Percentiles rank a stretch among this genome's conserved stretches.
Evolutionary conservation across 352 stramenopile genomes (phyloP).

Genomic region (Phytophthora pseudosyringae): DNA sequence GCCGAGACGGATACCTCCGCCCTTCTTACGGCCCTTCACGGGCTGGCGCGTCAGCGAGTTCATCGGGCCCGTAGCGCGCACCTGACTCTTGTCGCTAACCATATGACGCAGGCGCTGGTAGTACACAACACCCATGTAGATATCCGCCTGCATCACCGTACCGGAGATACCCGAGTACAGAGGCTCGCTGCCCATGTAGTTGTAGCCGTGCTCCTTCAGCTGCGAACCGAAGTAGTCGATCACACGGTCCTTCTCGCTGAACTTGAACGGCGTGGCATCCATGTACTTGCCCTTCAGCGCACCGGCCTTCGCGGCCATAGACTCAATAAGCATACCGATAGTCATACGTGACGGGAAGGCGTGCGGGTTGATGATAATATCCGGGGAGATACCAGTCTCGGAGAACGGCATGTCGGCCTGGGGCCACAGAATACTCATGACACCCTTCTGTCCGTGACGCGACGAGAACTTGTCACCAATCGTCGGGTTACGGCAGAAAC

Average conservation of each 20-base stretch:
- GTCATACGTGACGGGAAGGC: slow-evolving; percentile 99
- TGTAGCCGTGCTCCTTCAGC: slow-evolving; percentile 95
- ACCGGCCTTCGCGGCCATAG: slow-evolving; percentile 99
- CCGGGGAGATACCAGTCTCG: slow-evolving; percentile 98
- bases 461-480: slow-evolving; percentile 99
- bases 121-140: slow-evolving; percentile 99
- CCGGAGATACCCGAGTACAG: slow-evolving; percentile 99
- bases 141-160: slow-evolving; percentile 98
- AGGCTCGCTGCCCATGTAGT: slow-evolving; percentile 99
- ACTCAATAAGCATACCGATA: slow-evolving; percentile 96
- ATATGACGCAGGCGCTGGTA: slow-evolving; percentile 99
- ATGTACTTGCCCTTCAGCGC: slow-evolving; percentile 97
- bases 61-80: slow-evolving; percentile 97
- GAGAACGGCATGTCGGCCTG: slow-evolving; percentile 99
- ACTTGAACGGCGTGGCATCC: slow-evolving; percentile 99
- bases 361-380: slow-evolving; percentile 99
- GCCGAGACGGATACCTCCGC: slow-evolving; percentile 98
- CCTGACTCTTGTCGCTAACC: slow-evolving; percentile 99
- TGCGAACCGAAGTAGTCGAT: slow-evolving; percentile 99
- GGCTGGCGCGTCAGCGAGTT: slow-evolving; percentile 99
- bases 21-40: slow-evolving; percentile 99
- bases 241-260: slow-evolving; percentile 98
- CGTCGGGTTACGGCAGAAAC: slow-evolving; percentile 98
- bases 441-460: slow-evolving; percentile 99
- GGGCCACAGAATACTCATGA: slow-evolving; percentile 99